These are phyloP conservation scores for Lizonia empirigonia DNA, from an alignment of 2,329 filamentous ascomycete species.

Conservation along the genomic window DNA sequence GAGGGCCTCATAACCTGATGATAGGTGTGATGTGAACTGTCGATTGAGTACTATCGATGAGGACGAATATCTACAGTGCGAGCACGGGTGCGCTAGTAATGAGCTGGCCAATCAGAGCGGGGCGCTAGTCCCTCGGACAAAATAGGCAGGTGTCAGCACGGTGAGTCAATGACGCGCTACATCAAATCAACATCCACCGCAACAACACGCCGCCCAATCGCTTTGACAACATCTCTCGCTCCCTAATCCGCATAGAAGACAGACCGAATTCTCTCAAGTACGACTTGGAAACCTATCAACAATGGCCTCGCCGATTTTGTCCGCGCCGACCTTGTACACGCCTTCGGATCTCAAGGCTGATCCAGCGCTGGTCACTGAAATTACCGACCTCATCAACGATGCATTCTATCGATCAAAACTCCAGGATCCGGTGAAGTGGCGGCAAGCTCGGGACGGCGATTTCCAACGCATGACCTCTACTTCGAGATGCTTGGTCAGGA, in stretches of 20 bases:
- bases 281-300: neutral
- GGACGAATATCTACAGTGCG: no score
- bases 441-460: constrained; percentile 12
- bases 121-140: no score
- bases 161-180: neutral
- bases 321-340: constrained; percentile 21
- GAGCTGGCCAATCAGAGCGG: no score
- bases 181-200: neutral
- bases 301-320: constrained; percentile 19
- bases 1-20: no score
- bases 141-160: neutral
- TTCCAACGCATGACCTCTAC: constrained; percentile 19
- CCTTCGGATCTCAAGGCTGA: constrained; percentile 13
- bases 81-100: no score
- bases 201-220: neutral
- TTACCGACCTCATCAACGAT: constrained; percentile 26
- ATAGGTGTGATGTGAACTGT: no score
- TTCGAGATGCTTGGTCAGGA: constrained; percentile 21
- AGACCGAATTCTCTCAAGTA: neutral
- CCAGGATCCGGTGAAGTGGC: constrained; percentile 23
- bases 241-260: neutral
- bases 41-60: no score
- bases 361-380: constrained; percentile 13
- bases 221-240: no score
- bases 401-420: constrained; percentile 28